Conservation (phyloP, 495 filamentous ascomycete species). For the Chlorociboria aeruginascens region DNA sequence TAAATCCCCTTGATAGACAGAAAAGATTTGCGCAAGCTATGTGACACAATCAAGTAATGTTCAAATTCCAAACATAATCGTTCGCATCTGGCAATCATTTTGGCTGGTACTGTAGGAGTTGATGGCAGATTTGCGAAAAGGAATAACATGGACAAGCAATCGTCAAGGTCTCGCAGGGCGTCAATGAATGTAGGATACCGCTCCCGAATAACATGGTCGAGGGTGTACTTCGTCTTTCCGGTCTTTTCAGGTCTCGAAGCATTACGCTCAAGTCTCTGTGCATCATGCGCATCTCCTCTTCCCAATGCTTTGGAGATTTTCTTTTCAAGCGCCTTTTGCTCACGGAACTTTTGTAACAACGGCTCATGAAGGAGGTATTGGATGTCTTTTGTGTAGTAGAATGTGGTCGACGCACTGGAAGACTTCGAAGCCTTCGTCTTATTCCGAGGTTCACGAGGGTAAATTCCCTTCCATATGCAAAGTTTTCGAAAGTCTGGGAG, state of each 20-base stretch:
- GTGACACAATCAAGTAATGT: constrained; percentile 86
- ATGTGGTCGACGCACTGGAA: constrained; percentile 80
- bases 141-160: constrained; percentile 93
- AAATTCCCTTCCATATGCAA: constrained; percentile 99
- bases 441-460: constrained; percentile 88
- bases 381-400: constrained; percentile 98
- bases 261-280: constrained; percentile 47
- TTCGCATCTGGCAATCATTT: constrained; percentile 89
- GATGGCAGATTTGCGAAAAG: constrained; percentile 95
- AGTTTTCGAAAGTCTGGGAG: constrained; percentile 93
- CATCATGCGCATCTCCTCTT: constrained; percentile 80
- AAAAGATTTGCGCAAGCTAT: constrained; percentile 88
- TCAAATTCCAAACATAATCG: constrained; percentile 86
- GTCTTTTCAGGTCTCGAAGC: constrained; percentile 69
- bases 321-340: constrained; percentile 91
- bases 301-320: constrained; percentile 90
- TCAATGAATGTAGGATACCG: constrained; percentile 96
- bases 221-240: constrained; percentile 69
- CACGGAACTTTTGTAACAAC: constrained; percentile 87
- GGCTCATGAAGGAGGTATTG: constrained; percentile 97
- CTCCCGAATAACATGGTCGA: constrained; percentile 96
- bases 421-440: constrained; percentile 95
- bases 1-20: constrained; percentile 98
- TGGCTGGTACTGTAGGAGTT: constrained; percentile 71
- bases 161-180: constrained; percentile 87